A percentile compares a stretch with the other conserved stretches of the same genome.
These are phyloP conservation scores for Shiraia sp. DNA, from an alignment of 2,329 filamentous ascomycete genomes.

Conservation along the genomic window DNA sequence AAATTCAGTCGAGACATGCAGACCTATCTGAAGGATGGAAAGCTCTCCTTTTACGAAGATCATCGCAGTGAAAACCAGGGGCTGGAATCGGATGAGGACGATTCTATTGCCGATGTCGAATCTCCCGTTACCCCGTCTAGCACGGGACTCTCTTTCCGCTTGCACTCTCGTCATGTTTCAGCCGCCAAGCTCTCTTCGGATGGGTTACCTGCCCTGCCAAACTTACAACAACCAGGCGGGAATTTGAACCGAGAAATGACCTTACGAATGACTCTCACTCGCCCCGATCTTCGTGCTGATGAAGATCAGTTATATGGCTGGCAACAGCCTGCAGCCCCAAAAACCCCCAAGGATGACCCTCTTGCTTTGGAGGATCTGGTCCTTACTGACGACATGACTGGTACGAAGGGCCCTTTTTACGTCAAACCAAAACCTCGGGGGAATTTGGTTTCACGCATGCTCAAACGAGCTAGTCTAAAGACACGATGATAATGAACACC, in stretches of 20 bases:
- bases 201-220: conserved; percentile 26
- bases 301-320: conserved; percentile 75
- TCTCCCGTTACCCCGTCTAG: conserved; percentile 45
- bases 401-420: conserved; percentile 52
- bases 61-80: conserved; percentile 32
- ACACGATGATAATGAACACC: conserved; percentile 15
- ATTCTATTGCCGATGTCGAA: conserved; percentile 37
- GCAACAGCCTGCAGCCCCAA: conserved; percentile 49
- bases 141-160: conserved; percentile 36
- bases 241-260: conserved; percentile 81
- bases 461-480: conserved; percentile 44
- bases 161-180: conserved; percentile 35
- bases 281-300: conserved; percentile 79
- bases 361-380: conserved; percentile 60
- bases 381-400: conserved; percentile 52
- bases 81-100: conserved; percentile 37
- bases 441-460: conserved; percentile 40
- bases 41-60: conserved; percentile 47
- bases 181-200: conserved; percentile 40
- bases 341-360: conserved; percentile 51
- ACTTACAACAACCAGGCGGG: conserved; percentile 22
- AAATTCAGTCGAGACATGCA: conserved; percentile 57
- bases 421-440: conserved; percentile 41
- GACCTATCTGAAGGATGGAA: conserved; percentile 64
- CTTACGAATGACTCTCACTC: conserved; percentile 89